A percentile compares a stretch with the other conserved stretches of the same genome.
These are phyloP conservation scores for Globisporangium rhizosaccharum DNA, from an alignment of 352 stramenopile species.

Conservation along the genomic window DNA sequence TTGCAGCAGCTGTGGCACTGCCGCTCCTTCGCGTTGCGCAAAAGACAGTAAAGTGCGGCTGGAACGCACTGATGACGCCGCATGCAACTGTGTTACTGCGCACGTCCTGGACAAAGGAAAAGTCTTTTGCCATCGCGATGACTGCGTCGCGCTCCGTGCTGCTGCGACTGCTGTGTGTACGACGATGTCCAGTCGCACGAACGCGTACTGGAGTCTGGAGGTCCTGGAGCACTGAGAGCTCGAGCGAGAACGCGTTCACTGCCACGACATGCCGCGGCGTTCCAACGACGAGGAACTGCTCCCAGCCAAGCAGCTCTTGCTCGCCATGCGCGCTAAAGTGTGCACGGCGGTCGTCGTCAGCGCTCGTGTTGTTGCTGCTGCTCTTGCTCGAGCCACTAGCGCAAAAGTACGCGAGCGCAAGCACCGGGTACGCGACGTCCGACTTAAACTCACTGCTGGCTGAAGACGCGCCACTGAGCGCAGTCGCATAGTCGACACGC, in stretches of 20 bases:
- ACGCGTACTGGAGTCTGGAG: slow-evolving; percentile 26
- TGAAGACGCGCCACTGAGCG: background rate
- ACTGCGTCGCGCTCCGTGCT: background rate
- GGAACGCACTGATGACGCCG: slow-evolving; percentile 58
- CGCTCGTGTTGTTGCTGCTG: background rate
- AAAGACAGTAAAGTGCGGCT: slow-evolving; percentile 53
- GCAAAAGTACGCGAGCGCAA: slow-evolving; percentile 50
- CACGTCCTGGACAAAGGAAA: slow-evolving; percentile 35
- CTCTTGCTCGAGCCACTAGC: slow-evolving; percentile 6
- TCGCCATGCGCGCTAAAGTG: slow-evolving; percentile 48
- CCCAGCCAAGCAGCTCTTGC: slow-evolving; percentile 36
- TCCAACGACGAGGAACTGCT: slow-evolving; percentile 52
- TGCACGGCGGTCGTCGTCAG: background rate
- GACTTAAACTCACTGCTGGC: slow-evolving; percentile 13
- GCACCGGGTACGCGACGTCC: slow-evolving; percentile 38
- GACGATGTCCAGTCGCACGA: background rate
- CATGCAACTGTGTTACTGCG: slow-evolving; percentile 24
- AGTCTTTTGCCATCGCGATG: slow-evolving; percentile 50
- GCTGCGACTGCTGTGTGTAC: slow-evolving; percentile 4
- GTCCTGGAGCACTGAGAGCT: slow-evolving; percentile 47
- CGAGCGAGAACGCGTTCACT: slow-evolving; percentile 67
- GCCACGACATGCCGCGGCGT: slow-evolving; percentile 40
- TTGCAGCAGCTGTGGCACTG: too few relatives aligned
- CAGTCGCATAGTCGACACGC: slow-evolving; percentile 16
- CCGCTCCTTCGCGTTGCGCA: background rate